Evolutionary conservation across 805 yeast genomes (phyloP), one percentile per base, ranked within the genome.

Genomic region (Wickerhamiella kazuoi): DNA sequence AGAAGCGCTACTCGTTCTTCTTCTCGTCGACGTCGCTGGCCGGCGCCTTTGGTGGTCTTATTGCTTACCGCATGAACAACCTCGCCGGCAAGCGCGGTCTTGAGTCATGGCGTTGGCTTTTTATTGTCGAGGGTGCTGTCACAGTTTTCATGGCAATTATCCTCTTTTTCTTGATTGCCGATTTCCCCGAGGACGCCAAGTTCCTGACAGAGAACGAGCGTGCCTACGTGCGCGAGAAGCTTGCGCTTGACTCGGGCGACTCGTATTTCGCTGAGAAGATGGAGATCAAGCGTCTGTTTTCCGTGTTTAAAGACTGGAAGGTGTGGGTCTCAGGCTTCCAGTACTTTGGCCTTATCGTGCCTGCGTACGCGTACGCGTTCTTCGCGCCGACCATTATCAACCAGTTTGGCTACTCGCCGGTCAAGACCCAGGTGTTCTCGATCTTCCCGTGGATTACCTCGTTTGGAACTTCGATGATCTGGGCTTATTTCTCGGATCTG

Each of bases 401-500:
- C 38, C 57, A 68, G 31, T 62, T 77, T 61, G 77, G 79, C 17
- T 67, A 76, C 62, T 67, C 81, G 2, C 75, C 81, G 2, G 77
- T 74, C 50, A 63, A 69, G 41, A 87, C 93, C 8, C 83, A 83
- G 56, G 69, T 77, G 40, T 76, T 76, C 59, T 78, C 93, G 0
- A 80, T 83, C 36, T 84, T 82, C 47, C 93, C 94, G 17, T 83
- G 93, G 86, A 64, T 80, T 32, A 61, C 68, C 21, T 80, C 93
- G 0, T 78, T 82, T 51, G 83, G 77, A 4, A 61, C 69, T 26
- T 69, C 76, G 34, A 74, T 76, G 59, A 49, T 71, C 3, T 45
- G 68, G n/a, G 87, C 93, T 0, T 60, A 64, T 42, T 45, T 65
- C 41, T 76, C 90, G 0, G 94, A 82, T 54, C 56, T 51, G 35